These are phyloP conservation scores for Taphrina flavorubra DNA, from an alignment of 1,139 yeast genomes.

Conservation along the genomic window DNA sequence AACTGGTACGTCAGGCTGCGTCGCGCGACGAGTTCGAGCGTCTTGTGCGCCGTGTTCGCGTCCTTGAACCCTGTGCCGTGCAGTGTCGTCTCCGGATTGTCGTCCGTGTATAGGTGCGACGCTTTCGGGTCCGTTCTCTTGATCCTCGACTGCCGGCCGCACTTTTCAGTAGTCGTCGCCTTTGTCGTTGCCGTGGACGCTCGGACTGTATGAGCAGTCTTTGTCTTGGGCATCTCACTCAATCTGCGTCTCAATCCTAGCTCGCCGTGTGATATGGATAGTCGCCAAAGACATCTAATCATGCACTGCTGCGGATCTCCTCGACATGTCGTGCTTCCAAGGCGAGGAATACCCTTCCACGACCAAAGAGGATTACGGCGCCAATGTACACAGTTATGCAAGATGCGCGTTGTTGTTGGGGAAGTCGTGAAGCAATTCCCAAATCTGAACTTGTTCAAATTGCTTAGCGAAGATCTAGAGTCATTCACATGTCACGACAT, in stretches of 20 bases:
- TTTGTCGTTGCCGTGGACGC: too few relatives aligned
- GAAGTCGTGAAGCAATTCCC: too few relatives aligned
- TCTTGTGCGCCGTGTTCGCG: slow-evolving; percentile 13
- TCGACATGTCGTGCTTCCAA: too few relatives aligned
- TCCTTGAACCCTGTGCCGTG: slow-evolving; percentile 34
- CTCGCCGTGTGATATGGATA: too few relatives aligned
- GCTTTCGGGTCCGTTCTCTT: slow-evolving; percentile 1
- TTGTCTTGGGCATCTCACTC: background rate
- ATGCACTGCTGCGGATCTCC: background rate
- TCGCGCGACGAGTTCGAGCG: slow-evolving; percentile 14
- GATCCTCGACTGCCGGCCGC: too few relatives aligned
- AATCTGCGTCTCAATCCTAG: background rate
- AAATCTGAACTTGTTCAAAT: too few relatives aligned
- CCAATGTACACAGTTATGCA: too few relatives aligned
- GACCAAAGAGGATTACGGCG: too few relatives aligned
- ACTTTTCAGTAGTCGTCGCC: too few relatives aligned
- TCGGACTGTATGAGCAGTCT: background rate
- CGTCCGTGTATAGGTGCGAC: slow-evolving; percentile 28
- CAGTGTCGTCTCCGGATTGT: slow-evolving; percentile 23
- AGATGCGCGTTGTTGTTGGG: too few relatives aligned
- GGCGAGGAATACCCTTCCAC: too few relatives aligned
- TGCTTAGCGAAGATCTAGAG: too few relatives aligned
- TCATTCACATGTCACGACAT: background rate
- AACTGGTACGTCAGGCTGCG: slow-evolving; percentile 26
- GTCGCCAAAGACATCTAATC: background rate